phyloP scores from a whole-genome alignment of 192 early-diverging fungal genomes.

The Linnemannia schmuckeri region DNA sequence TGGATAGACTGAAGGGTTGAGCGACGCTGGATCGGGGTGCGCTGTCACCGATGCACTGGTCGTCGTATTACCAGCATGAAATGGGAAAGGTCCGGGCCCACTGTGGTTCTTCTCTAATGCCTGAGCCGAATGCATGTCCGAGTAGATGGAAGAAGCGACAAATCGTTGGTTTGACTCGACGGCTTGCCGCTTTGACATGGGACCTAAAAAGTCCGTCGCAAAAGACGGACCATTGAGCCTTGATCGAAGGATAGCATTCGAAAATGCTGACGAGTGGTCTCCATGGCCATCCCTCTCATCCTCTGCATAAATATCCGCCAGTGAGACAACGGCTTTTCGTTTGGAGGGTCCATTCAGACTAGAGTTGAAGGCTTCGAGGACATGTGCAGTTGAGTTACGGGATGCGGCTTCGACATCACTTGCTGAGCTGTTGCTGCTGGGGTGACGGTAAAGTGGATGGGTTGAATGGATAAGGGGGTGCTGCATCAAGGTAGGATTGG shows the following conservation, averaged over 20 bases:
- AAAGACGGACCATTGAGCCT: neutral
- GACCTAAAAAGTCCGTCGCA: neutral
- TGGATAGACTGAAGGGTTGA: neutral
- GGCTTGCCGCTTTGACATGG: slow-evolving; percentile 6
- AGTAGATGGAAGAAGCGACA: neutral
- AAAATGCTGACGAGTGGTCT: slow-evolving; percentile 7
- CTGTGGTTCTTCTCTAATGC: neutral
- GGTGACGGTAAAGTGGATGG: slow-evolving; percentile 29
- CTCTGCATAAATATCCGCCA: slow-evolving; percentile 31
- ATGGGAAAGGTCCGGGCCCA: neutral
- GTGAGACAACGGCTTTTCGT: slow-evolving; percentile 19
- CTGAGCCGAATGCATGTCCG: neutral
- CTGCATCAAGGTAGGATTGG: neutral
- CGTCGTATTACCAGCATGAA: neutral
- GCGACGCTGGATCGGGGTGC: neutral
- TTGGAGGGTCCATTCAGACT: slow-evolving; percentile 9
- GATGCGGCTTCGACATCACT: slow-evolving; percentile 1
- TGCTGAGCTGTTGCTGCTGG: slow-evolving; percentile 13
- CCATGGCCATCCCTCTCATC: neutral
- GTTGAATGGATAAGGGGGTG: slow-evolving; percentile 24
- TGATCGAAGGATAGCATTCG: slow-evolving; percentile 6
- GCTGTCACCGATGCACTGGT: neutral
- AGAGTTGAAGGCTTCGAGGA: slow-evolving; percentile 14
- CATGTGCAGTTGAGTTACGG: neutral
- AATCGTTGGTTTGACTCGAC: neutral